Evolutionary conservation across 805 yeast genomes (phyloP).

Genomic region (Martiniozyma abietophila): DNA sequence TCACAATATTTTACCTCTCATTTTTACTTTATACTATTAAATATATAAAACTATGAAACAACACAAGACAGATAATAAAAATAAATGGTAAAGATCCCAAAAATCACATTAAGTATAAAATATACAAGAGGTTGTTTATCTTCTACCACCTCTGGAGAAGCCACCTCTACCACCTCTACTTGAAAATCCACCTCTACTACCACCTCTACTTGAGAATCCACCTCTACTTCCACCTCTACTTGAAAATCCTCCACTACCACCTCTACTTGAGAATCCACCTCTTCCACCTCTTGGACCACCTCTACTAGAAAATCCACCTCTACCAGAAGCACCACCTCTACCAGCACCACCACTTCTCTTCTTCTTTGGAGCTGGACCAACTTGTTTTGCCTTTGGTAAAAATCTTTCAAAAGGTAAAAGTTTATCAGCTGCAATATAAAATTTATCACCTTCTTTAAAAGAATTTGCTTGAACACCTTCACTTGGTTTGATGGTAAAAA

Average conservation of each 20-base stretch:
- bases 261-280: slow-evolving; percentile 34
- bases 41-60: no score
- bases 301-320: slow-evolving; percentile 35
- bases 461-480: slow-evolving; percentile 95
- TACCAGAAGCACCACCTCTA: slow-evolving; percentile 38
- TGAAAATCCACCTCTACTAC: slow-evolving; percentile 16
- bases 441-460: slow-evolving; percentile 93
- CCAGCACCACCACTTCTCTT: slow-evolving; percentile 45
- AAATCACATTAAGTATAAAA: no score
- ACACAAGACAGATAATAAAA: no score
- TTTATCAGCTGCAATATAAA: slow-evolving; percentile 91
- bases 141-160: slow-evolving; percentile 14
- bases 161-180: slow-evolving; percentile 42
- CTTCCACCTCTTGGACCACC: slow-evolving; percentile 28
- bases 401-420: slow-evolving; percentile 93
- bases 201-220: slow-evolving; percentile 14
- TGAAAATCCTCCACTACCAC: slow-evolving; percentile 34
- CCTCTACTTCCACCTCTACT: slow-evolving; percentile 20
- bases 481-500: slow-evolving; percentile 88
- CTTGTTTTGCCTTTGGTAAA: slow-evolving; percentile 88
- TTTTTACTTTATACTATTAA: no score
- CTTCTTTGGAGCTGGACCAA: slow-evolving; percentile 73
- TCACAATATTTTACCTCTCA: no score
- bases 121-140: no score
- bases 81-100: no score